Evolutionary conservation across 345 rosid genomes (phyloP).

Genomic region (Euphorbia pulcherrima): DNA sequence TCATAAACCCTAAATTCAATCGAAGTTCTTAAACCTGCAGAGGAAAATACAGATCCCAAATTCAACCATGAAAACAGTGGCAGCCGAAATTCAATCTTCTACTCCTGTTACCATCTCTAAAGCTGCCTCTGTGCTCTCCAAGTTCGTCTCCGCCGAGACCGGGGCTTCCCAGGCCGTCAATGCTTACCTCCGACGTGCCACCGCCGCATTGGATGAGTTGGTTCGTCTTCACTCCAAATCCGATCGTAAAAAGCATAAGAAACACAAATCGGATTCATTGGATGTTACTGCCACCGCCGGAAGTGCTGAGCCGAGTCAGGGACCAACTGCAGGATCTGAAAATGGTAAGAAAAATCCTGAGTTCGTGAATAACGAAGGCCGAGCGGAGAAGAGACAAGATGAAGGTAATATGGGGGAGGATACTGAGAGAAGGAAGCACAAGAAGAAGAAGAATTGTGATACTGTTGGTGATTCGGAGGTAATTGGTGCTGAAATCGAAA

Average conservation of each 20-base stretch:
- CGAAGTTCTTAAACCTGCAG: neutral
- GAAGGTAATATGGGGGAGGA: neutral
- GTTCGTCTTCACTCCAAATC: constrained; percentile 28
- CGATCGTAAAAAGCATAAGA: constrained; percentile 5
- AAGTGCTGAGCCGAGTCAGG: constrained; percentile 7
- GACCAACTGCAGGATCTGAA: neutral
- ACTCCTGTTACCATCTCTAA: constrained; percentile 29
- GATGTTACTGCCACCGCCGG: neutral
- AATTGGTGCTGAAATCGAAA: constrained; percentile 17
- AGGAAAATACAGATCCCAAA: neutral
- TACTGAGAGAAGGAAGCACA: constrained; percentile 5
- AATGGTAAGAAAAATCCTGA: neutral
- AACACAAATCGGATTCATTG: constrained; percentile 8
- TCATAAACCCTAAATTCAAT: neutral
- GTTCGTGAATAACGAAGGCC: neutral
- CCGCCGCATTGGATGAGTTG: constrained; percentile 37
- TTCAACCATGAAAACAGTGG: constrained; percentile 37
- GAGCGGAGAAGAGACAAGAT: neutral
- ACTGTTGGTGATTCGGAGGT: constrained; percentile 3
- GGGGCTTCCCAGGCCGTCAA: constrained; percentile 48
- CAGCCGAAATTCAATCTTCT: constrained; percentile 29
- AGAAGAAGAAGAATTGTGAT: constrained; percentile 3
- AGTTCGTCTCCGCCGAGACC: constrained; percentile 38
- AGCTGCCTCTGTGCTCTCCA: constrained; percentile 43
- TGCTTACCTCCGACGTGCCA: constrained; percentile 45